Percentiles rank a stretch among this genome's conserved stretches.
phyloP scores from a whole-genome alignment of 768 basidiomycete species.

The Suillus bovinus region DNA sequence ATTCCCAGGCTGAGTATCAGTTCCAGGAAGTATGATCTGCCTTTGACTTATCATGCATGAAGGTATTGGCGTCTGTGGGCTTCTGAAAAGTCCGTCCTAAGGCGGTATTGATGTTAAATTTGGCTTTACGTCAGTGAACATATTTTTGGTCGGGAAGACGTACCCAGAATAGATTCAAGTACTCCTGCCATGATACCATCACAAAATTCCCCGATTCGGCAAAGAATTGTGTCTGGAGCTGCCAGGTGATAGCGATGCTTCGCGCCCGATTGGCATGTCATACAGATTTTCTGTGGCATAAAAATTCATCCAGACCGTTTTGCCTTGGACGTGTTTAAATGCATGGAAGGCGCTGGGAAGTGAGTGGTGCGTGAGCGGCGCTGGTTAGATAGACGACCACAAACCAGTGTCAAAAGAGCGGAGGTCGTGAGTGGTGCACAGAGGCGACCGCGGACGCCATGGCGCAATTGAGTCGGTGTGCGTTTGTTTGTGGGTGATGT shows the following conservation, averaged over 20 bases:
- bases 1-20: slow-evolving; percentile 52
- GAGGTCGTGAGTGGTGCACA: neutral
- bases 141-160: slow-evolving; percentile 8
- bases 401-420: neutral
- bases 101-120: slow-evolving; percentile 66
- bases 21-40: slow-evolving; percentile 68
- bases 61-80: slow-evolving; percentile 74
- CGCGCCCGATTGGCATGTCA: slow-evolving; percentile 56
- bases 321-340: slow-evolving; percentile 42
- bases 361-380: neutral
- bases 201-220: slow-evolving; percentile 45
- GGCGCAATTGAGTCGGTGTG: neutral
- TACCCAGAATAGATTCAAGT: slow-evolving; percentile 20
- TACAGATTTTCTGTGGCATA: slow-evolving; percentile 28
- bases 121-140: slow-evolving; percentile 36
- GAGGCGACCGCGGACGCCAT: slow-evolving; percentile 16
- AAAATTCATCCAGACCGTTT: slow-evolving; percentile 40
- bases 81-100: slow-evolving; percentile 57
- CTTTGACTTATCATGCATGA: slow-evolving; percentile 73
- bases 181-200: neutral
- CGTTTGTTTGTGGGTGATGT: slow-evolving; percentile 6
- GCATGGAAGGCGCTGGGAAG: slow-evolving; percentile 15
- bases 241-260: slow-evolving; percentile 64
- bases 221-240: slow-evolving; percentile 43
- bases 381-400: slow-evolving; percentile 11